A percentile compares a stretch with the other conserved stretches of the same genome.
phyloP scores from a whole-genome alignment of 1,284 basidiomycete genomes.

The Grifola frondosa region DNA sequence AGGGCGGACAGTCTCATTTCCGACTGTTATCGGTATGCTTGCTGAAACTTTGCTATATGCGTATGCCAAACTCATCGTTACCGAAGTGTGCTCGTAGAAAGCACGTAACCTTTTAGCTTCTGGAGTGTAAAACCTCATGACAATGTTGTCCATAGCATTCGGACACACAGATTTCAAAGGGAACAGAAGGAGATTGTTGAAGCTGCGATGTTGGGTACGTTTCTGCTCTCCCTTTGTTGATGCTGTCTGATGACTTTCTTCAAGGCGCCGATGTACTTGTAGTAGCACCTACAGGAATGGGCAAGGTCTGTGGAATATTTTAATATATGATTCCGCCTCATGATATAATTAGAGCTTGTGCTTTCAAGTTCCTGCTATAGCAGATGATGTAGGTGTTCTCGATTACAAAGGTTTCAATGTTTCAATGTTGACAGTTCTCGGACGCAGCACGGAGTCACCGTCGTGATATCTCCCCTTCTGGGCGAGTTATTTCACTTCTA shows the following conservation, averaged over 20 bases:
- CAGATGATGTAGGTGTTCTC: constrained; percentile 47
- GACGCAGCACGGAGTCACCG: constrained; percentile 63
- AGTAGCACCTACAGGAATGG: constrained; percentile 86
- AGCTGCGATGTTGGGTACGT: constrained; percentile 59
- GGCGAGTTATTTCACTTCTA: constrained; percentile 42
- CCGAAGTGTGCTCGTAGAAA: no score
- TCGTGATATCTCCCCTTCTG: constrained; percentile 79
- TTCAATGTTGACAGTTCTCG: not conserved
- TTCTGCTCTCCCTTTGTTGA: not conserved
- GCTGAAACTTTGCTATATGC: no score
- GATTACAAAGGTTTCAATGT: not conserved
- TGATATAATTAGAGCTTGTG: constrained; percentile 62
- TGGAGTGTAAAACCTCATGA: not conserved
- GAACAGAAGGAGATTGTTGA: constrained; percentile 74
- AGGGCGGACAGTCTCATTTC: constrained; percentile 1
- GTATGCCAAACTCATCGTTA: no score
- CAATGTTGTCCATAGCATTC: constrained; percentile 52
- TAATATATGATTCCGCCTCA: constrained; percentile 5
- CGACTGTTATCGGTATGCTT: constrained; percentile 4
- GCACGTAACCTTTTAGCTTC: no score
- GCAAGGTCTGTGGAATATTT: constrained; percentile 59
- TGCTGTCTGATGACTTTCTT: no score
- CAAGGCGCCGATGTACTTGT: constrained; percentile 74
- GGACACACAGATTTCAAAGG: constrained; percentile 68
- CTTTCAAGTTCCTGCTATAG: constrained; percentile 84